Evolutionary conservation across 305 asterid genomes (phyloP).

Genomic region (Striga hermonthica): DNA sequence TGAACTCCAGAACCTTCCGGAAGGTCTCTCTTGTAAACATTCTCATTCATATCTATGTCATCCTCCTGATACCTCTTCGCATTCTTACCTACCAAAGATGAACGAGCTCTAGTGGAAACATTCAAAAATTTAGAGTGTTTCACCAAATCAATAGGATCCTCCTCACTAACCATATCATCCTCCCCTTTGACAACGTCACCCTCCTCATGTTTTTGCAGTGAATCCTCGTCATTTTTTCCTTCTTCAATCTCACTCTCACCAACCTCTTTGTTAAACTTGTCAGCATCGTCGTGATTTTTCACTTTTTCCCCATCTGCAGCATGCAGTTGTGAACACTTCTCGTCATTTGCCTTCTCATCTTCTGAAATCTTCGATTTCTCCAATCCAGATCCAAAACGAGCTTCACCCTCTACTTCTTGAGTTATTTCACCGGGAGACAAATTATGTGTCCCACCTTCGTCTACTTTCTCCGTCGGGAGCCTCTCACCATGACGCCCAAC

Average conservation of each 20-base stretch:
- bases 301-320: constrained; percentile 39
- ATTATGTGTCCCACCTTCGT: constrained; percentile 37
- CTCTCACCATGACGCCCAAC: constrained; percentile 39
- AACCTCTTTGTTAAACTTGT: constrained; percentile 27
- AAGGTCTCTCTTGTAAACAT: constrained; percentile 35
- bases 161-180: constrained; percentile 34
- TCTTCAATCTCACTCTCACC: constrained; percentile 36
- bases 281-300: constrained; percentile 38
- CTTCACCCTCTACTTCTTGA: constrained; percentile 37
- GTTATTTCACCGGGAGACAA: constrained; percentile 45
- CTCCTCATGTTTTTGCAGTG: constrained; percentile 34
- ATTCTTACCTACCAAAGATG: constrained; percentile 33
- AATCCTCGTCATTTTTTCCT: constrained; percentile 28
- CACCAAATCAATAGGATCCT: constrained; percentile 46
- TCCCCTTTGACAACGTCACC: constrained; percentile 34
- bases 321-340: constrained; percentile 35
- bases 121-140: constrained; percentile 58
- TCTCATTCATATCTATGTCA: constrained; percentile 39
- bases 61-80: constrained; percentile 33
- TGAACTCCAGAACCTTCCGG: constrained; percentile 44
- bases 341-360: constrained; percentile 41
- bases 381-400: constrained; percentile 36
- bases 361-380: constrained; percentile 42
- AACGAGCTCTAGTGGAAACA: constrained; percentile 64
- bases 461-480: constrained; percentile 40